phyloP scores from a whole-genome alignment of 805 yeast genomes.

The Pichia nanzhaoensis region DNA sequence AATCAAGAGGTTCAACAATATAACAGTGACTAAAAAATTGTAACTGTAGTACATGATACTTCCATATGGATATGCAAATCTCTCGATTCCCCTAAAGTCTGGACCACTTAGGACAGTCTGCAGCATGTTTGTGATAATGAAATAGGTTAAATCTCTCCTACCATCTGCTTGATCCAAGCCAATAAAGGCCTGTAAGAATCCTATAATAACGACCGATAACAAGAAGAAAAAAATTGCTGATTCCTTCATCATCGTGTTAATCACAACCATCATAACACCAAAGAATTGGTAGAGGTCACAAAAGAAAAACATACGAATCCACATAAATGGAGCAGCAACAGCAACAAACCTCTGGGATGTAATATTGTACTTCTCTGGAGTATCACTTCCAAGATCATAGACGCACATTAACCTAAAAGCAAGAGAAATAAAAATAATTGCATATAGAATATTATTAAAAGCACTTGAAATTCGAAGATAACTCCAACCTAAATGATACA shows the following conservation, averaged over 20 bases:
- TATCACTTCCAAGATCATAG: conserved; percentile 22
- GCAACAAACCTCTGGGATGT: conserved; percentile 62
- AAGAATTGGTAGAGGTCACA: conserved; percentile 76
- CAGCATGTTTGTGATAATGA: conserved; percentile 56
- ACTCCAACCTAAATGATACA: conserved; percentile 68
- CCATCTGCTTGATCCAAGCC: conserved; percentile 90
- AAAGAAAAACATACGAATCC: conserved; percentile 71
- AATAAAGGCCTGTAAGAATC: conserved; percentile 80
- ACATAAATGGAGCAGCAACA: conserved; percentile 79
- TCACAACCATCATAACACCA: conserved; percentile 83
- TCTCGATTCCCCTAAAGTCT: conserved; percentile 59
- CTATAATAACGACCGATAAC: conserved; percentile 61
- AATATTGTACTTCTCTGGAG: conserved; percentile 21
- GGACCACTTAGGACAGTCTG: conserved; percentile 73
- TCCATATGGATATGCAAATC: conserved; percentile 82
- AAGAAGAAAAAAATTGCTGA: conserved; percentile 76
- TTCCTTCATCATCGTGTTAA: conserved; percentile 82
- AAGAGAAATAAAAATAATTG: conserved; percentile 46
- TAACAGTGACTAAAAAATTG: conserved; percentile 66
- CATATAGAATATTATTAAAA: conserved; percentile 66
- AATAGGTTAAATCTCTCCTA: conserved; percentile 61
- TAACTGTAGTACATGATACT: conserved; percentile 70
- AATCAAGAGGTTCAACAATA: conserved; percentile 74
- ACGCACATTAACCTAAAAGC: conserved; percentile 44
- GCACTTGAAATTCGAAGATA: conserved; percentile 75